Evolutionary conservation across 176 grass and related monocot genomes (phyloP).

Genomic region (Carex myosuroides): DNA sequence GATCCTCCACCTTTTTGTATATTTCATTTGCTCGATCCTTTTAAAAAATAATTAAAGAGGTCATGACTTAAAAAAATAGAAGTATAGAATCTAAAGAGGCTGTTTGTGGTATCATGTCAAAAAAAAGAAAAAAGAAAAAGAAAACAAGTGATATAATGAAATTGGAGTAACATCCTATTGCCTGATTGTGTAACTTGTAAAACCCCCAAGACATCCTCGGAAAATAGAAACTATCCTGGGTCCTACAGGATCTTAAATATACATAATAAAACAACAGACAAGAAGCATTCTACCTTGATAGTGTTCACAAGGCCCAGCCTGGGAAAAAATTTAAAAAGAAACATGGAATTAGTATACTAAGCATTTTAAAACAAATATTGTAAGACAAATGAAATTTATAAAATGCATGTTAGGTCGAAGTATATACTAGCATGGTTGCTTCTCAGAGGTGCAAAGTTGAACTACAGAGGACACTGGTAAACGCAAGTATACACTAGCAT

Average conservation of each 20-base stretch:
- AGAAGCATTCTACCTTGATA: slow-evolving; percentile 56
- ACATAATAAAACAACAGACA: neutral
- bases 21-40: slow-evolving; percentile 93
- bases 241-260: neutral
- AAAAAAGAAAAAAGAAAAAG: neutral
- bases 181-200: neutral
- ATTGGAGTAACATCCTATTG: neutral
- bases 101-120: slow-evolving; percentile 7
- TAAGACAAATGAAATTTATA: neutral
- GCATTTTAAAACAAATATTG: neutral
- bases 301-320: slow-evolving; percentile 81
- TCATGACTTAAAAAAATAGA: neutral
- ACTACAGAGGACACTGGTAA: neutral
- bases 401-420: neutral
- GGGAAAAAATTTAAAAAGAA: slow-evolving; percentile 3
- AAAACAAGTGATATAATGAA: neutral
- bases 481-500: neutral
- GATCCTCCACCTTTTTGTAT: slow-evolving; percentile 90
- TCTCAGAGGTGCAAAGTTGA: neutral
- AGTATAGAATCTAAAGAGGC: neutral
- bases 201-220: neutral
- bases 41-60: neutral
- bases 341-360: neutral
- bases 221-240: neutral
- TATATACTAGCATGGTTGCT: neutral